phyloP scores from a whole-genome alignment of 2,329 filamentous ascomycete genomes.

The Fusarium oligoseptatum region DNA sequence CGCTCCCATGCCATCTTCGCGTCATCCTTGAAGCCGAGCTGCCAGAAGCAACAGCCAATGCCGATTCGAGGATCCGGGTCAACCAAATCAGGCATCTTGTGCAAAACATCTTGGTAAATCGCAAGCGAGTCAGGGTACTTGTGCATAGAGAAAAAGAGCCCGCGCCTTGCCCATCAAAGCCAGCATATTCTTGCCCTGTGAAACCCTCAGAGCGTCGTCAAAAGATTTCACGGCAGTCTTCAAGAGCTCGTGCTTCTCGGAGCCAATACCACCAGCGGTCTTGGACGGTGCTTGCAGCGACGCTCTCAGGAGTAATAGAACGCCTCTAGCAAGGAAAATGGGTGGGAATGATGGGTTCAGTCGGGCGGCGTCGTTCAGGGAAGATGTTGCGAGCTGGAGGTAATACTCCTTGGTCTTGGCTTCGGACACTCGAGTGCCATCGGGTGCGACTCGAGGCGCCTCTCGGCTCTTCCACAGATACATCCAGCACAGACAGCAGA shows the following conservation, averaged over 20 bases:
- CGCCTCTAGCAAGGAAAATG: constrained; percentile 90
- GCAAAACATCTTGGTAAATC: constrained; percentile 87
- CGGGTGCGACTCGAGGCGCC: constrained; percentile 73
- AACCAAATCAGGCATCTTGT: constrained; percentile 86
- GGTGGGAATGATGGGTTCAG: constrained; percentile 94
- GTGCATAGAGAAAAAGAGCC: constrained; percentile 87
- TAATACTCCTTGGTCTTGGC: constrained; percentile 94
- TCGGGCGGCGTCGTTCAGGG: constrained; percentile 93
- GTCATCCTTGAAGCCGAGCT: constrained; percentile 93
- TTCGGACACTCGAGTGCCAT: constrained; percentile 75
- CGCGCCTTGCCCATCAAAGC: constrained; percentile 91
- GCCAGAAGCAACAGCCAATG: constrained; percentile 97
- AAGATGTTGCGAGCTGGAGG: constrained; percentile 88
- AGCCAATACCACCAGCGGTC: constrained; percentile 73
- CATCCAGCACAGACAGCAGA: constrained; percentile 90
- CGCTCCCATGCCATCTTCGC: constrained; percentile 93
- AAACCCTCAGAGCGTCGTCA: constrained; percentile 90
- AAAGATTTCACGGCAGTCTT: constrained; percentile 92
- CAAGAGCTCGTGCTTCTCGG: constrained; percentile 82
- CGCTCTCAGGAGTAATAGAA: constrained; percentile 87
- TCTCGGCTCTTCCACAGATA: constrained; percentile 90
- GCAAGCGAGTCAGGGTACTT: constrained; percentile 87
- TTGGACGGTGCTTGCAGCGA: constrained; percentile 85
- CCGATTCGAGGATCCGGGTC: constrained; percentile 97
- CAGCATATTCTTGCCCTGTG: constrained; percentile 89